Evolutionary conservation across 192 early-diverging fungal species (phyloP), one percentile per base, ranked within the genome.

Genomic region (Fimicolochytrium jonesii): DNA sequence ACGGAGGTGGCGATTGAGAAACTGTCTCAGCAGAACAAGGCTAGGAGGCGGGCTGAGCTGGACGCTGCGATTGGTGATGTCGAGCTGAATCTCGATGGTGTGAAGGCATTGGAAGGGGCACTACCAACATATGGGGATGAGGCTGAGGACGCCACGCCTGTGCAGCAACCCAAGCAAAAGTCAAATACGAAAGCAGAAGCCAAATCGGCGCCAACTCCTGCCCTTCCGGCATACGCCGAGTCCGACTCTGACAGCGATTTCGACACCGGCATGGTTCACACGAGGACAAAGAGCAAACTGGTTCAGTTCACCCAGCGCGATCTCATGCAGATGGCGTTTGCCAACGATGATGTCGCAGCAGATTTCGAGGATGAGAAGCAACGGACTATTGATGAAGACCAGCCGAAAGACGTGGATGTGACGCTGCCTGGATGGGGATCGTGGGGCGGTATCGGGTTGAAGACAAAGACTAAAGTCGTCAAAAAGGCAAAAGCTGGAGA

Each of bases 381-480:
- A 42, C 75, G 58, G 3, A 65, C 76, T 6, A 82, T 87, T 43
- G 87, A 87, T 22, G 79, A 85, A 13, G 92, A 95, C 33, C 81
- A 74, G 13, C 87, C 88, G 30, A 86, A 92, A 70, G 86, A 88
- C 31, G 77, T 87, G 48, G 91, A 93, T 57, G 47, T 90, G 50
- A 90, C 88, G 7, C 75, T 98, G 59, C 96, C 96, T 10, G 96
- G 96, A 52, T 98, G 96, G 95, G 93, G 93, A 10, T 75, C 78
- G 33, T 96, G 94, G 91, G 82, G 78, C 10, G 86, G 87, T 23
- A 74, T 78, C 1, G 87, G 85, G 23, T 62, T 90, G 6, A 74
- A 79, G 29, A 63, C 78, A 28, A 84, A 84, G 64, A 81, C 86
- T 59, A 82, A 82, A 52, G 79, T 86, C 64, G 77, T 83, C 10